Conservation (phyloP, 192 early-diverging fungal genomes). For the Physocladia obscura region DNA sequence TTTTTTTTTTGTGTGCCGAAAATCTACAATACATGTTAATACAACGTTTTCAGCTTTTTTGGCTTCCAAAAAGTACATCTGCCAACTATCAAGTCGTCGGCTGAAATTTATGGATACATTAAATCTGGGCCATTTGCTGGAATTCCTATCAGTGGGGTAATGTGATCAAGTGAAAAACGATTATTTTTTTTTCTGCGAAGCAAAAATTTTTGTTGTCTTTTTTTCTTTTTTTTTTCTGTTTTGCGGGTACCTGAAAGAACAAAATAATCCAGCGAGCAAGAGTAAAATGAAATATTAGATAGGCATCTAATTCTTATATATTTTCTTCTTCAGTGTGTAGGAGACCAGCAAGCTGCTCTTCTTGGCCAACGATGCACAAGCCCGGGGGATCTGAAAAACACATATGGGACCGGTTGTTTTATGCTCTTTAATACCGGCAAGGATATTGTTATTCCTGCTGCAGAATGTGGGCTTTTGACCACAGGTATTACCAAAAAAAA, state of each 20-base stretch:
- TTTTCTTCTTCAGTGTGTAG: conserved; percentile 59
- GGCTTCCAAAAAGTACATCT: conserved; percentile 59
- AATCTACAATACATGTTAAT: background rate
- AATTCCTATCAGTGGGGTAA: conserved; percentile 75
- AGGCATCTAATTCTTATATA: background rate
- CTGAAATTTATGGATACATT: conserved; percentile 70
- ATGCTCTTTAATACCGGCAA: conserved; percentile 92
- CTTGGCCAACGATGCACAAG: conserved; percentile 92
- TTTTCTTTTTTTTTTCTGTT: too few species aligned
- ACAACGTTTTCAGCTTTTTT: conserved; percentile 78
- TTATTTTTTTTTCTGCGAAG: too few species aligned
- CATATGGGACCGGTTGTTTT: conserved; percentile 95
- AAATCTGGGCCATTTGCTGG: conserved; percentile 61
- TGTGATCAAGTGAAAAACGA: too few species aligned
- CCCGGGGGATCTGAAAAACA: conserved; percentile 89
- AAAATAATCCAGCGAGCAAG: too few species aligned
- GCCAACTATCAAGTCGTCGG: conserved; percentile 80
- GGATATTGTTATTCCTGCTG: conserved; percentile 58
- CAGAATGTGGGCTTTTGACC: conserved; percentile 81
- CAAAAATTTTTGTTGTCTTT: too few species aligned
- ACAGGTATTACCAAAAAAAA: conserved; percentile 41
- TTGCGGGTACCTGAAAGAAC: too few species aligned
- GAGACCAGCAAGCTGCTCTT: conserved; percentile 93
- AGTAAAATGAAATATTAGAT: background rate
- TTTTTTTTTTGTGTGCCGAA: background rate